Evolutionary conservation across 805 yeast genomes (phyloP), one percentile per base, ranked within the genome.

Genomic region (Nakazawaea laoshanensis): DNA sequence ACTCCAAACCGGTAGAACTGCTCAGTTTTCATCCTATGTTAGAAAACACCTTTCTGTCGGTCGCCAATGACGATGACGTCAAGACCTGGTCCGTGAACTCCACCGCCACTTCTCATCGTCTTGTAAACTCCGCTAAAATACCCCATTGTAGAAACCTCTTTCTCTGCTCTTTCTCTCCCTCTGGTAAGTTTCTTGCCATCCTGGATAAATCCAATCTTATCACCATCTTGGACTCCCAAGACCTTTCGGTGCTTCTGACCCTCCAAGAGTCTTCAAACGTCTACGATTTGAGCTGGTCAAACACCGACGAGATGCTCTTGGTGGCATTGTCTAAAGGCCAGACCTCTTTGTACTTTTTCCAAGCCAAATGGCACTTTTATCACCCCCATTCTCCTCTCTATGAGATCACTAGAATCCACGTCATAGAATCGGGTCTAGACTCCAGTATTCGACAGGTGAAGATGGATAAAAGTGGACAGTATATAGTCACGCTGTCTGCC

Each of bases 21-120:
- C 42, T 70, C 7, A 33, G 60, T 5, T 70, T 73, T 72, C 57
- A 66, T 38, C 72, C 74, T 0, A 43, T 40, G 24, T 49, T 57
- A 24, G 67, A 63, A 29, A 46, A 48, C 28, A 44, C 57, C 12
- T 63, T 70, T 43, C 69, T 64, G 5, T 55, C 71, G 3, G 70
- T 61, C 12, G 70, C 70, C 3, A 43, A 65, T 30, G 74, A 67
- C 42, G 49, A 50, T 18, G 42, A 39, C 29, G 44, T 68, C 21
- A 66, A 63, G 39, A 42, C 67, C 12, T 63, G 74, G 73, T 8
- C 44, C 55, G 27, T 61, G 50, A 37, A 32, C 24, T 26, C 27
- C 11, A 7, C 10, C 22, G 22, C 10, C 22, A 7, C 10, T 10
- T 10, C 22, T 8, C 7, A 20, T 8, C 9, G 22, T 20, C 22